phyloP scores from a whole-genome alignment of 2,329 filamentous ascomycete genomes.

The Phialemonium atrogriseum region DNA sequence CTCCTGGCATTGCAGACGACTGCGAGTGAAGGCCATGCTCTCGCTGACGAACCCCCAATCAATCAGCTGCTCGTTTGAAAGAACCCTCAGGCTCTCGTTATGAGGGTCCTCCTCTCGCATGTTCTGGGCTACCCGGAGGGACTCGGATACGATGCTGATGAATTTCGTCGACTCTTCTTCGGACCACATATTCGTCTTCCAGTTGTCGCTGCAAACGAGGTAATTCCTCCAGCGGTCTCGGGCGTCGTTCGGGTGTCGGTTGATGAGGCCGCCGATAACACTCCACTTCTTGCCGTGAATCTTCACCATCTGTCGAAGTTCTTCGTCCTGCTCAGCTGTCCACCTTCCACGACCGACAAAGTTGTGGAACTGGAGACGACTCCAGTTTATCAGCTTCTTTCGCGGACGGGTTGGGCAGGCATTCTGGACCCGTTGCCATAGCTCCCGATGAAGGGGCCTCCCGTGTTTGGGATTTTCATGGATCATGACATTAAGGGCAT shows the following conservation, averaged over 20 bases:
- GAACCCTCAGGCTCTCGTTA: slow-evolving; percentile 19
- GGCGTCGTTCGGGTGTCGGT: slow-evolving; percentile 56
- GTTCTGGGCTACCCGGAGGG: slow-evolving; percentile 38
- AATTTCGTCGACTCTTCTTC: slow-evolving; percentile 50
- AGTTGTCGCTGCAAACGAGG: slow-evolving; percentile 46
- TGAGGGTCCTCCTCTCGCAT: slow-evolving; percentile 23
- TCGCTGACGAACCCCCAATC: slow-evolving; percentile 59
- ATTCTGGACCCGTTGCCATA: slow-evolving; percentile 42
- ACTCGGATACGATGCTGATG: slow-evolving; percentile 41
- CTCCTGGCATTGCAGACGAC: slow-evolving; percentile 56
- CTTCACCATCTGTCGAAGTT: slow-evolving; percentile 38
- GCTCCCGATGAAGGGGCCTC: slow-evolving; percentile 23
- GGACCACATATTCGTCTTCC: slow-evolving; percentile 49
- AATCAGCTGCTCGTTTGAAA: slow-evolving; percentile 44
- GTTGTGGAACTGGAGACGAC: slow-evolving; percentile 58
- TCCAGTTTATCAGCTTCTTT: slow-evolving; percentile 46
- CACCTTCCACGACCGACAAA: slow-evolving; percentile 52
- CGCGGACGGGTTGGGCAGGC: slow-evolving; percentile 42
- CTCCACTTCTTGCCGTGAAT: slow-evolving; percentile 51
- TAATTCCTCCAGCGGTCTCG: slow-evolving; percentile 66
- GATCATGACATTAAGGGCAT: slow-evolving; percentile 12
- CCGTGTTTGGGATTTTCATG: slow-evolving; percentile 11
- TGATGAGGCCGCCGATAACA: slow-evolving; percentile 51
- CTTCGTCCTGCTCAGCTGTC: slow-evolving; percentile 49
- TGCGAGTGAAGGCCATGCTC: slow-evolving; percentile 52